These are phyloP conservation scores for Pestalotiopsis sp. DNA, from an alignment of 2,329 filamentous ascomycete genomes.

Conservation along the genomic window DNA sequence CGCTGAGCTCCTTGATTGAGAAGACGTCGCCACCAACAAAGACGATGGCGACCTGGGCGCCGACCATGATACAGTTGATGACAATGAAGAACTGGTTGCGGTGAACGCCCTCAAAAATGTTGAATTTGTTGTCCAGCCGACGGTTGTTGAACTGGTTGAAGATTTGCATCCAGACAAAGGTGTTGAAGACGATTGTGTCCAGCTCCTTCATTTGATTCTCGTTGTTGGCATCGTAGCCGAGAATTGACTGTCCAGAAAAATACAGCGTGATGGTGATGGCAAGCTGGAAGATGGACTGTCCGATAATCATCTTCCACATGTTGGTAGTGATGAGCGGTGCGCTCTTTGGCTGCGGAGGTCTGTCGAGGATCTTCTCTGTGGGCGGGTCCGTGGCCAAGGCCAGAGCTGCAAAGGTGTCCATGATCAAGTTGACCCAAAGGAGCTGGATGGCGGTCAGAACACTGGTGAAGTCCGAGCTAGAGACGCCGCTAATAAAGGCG, in stretches of 20 bases:
- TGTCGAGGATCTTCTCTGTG: conserved; percentile 57
- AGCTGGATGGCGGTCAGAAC: conserved; percentile 69
- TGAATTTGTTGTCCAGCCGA: conserved; percentile 64
- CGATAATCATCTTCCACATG: conserved; percentile 70
- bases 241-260: conserved; percentile 60
- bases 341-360: conserved; percentile 60
- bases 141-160: conserved; percentile 72
- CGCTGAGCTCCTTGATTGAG: conserved; percentile 50
- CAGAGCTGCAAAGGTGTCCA: conserved; percentile 70
- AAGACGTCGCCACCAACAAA: conserved; percentile 60
- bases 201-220: conserved; percentile 45
- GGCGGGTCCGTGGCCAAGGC: conserved; percentile 67
- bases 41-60: conserved; percentile 58
- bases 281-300: conserved; percentile 64
- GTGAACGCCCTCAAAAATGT: conserved; percentile 60
- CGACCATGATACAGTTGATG: conserved; percentile 61
- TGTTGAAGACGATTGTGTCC: conserved; percentile 69
- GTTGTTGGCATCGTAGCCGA: conserved; percentile 48
- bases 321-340: conserved; percentile 72
- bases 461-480: conserved; percentile 54
- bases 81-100: conserved; percentile 60
- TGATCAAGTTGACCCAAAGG: conserved; percentile 71
- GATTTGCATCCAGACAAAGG: conserved; percentile 74
- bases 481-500: conserved; percentile 66
- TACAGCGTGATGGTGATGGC: conserved; percentile 61